Evolutionary conservation across 306 rosid species (phyloP).

Genomic region (Quercus alba): DNA sequence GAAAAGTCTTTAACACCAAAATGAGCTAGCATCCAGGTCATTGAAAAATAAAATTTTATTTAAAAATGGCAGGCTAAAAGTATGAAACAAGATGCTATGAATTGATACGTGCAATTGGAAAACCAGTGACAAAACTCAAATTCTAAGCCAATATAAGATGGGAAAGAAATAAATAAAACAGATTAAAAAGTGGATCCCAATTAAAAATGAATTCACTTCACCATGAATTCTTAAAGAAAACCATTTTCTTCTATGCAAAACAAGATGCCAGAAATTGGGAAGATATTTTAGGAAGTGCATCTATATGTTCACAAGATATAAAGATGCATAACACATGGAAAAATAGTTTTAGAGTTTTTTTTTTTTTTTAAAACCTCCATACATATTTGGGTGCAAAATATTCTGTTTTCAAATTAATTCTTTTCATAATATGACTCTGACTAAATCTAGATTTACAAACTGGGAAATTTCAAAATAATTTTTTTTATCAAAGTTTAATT

Average conservation of each 20-base stretch:
- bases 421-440: background rate
- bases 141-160: background rate
- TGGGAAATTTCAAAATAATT: too few species aligned
- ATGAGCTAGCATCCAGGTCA: background rate
- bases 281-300: background rate
- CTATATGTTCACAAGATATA: background rate
- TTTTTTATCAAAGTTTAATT: too few species aligned
- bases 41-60: background rate
- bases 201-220: background rate
- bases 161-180: background rate
- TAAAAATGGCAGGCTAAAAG: background rate
- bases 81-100: background rate
- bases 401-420: background rate
- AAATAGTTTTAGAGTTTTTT: background rate
- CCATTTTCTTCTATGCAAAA: background rate
- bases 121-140: background rate
- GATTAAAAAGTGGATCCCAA: background rate
- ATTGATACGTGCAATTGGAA: background rate
- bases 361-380: background rate
- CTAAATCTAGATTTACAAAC: background rate
- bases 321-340: background rate
- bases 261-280: background rate
- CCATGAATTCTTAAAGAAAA: background rate
- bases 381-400: background rate
- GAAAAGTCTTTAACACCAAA: background rate